A percentile compares a stretch with the other conserved stretches of the same genome.
These are phyloP conservation scores for Naganishia sp. DNA, from an alignment of 1,284 basidiomycete species.

Conservation along the genomic window DNA sequence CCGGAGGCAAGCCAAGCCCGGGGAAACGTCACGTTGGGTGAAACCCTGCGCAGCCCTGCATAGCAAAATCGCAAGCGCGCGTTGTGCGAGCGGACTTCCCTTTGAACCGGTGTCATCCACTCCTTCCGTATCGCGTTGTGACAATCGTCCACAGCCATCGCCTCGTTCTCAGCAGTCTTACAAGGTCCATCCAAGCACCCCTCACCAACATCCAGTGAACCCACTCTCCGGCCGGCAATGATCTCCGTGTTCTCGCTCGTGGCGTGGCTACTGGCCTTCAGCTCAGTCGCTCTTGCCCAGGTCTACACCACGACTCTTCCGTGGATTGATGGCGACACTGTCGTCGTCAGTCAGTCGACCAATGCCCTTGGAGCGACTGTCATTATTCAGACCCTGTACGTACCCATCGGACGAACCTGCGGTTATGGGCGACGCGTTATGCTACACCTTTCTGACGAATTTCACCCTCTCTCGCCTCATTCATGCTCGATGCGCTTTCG, in stretches of 20 bases:
- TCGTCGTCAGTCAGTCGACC: slow-evolving; percentile 30
- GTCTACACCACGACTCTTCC: slow-evolving; percentile 15
- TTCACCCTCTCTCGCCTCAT: neutral
- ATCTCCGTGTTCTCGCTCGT: slow-evolving; percentile 19
- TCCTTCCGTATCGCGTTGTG: neutral
- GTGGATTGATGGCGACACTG: slow-evolving; percentile 30
- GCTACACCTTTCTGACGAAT: neutral
- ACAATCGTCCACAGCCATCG: neutral
- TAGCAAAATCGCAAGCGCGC: slow-evolving; percentile 9
- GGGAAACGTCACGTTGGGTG: too few relatives aligned
- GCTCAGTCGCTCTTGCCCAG: slow-evolving; percentile 15
- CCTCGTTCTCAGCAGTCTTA: neutral
- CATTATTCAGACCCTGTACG: slow-evolving; percentile 28
- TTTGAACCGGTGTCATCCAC: slow-evolving; percentile 7
- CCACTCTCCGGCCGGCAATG: neutral
- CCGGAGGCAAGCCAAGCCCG: too few relatives aligned
- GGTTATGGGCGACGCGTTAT: too few relatives aligned
- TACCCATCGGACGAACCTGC: neutral
- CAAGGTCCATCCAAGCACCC: neutral
- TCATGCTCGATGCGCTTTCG: neutral
- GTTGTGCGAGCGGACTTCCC: neutral
- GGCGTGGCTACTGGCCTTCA: slow-evolving; percentile 9
- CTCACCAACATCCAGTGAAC: neutral
- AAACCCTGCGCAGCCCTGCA: neutral
- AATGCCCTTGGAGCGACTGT: slow-evolving; percentile 28